These are phyloP conservation scores for Acacia confusa DNA, from an alignment of 306 rosid species.

Conservation along the genomic window DNA sequence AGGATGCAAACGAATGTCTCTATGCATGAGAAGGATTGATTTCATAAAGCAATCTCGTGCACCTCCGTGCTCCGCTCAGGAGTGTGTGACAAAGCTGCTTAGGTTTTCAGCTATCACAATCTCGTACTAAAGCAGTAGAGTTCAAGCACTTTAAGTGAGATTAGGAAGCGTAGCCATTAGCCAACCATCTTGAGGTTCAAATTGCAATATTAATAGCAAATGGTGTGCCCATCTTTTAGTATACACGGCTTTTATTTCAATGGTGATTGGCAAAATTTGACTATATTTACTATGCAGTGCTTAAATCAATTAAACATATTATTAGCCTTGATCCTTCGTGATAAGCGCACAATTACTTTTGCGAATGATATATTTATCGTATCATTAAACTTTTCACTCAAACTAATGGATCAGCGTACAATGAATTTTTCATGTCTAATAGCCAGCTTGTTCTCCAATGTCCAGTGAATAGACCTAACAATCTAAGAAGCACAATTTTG, in stretches of 20 bases:
- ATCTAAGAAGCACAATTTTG: background rate
- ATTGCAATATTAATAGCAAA: background rate
- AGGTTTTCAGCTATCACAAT: background rate
- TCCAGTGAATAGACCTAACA: background rate
- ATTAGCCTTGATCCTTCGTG: background rate
- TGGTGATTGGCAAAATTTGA: background rate
- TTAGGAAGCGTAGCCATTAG: background rate
- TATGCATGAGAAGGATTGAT: too few relatives aligned
- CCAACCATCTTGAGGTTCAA: background rate
- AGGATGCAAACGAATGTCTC: background rate
- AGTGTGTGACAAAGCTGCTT: constrained; percentile 26
- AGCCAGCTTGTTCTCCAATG: background rate
- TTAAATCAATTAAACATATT: background rate
- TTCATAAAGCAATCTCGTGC: background rate
- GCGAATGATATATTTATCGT: background rate
- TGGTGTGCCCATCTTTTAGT: background rate
- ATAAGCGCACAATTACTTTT: background rate
- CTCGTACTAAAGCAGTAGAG: constrained; percentile 1
- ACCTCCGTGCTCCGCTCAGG: constrained; percentile 33
- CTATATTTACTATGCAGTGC: background rate
- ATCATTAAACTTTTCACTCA: background rate
- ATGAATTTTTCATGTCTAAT: background rate
- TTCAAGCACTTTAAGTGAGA: background rate
- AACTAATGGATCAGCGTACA: background rate
- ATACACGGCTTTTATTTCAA: background rate